phyloP scores from a whole-genome alignment of 2,329 filamentous ascomycete species.

The Diplodia sapinea region DNA sequence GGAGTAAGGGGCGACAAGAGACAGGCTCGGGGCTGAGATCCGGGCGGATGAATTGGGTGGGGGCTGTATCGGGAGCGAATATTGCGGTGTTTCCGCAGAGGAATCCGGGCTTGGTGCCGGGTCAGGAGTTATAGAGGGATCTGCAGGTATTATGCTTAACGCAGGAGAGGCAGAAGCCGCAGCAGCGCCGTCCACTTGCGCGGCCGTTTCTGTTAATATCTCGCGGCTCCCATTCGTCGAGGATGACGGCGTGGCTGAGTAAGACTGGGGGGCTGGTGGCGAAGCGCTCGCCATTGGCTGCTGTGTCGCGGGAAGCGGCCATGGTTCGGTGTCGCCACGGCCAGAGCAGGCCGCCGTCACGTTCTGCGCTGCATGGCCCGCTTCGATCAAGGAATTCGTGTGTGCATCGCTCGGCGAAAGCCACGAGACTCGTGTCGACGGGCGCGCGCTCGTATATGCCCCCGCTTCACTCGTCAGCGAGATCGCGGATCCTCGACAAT shows the following conservation, averaged over 20 bases:
- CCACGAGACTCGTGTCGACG: constrained; percentile 19
- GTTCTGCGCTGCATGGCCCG: background rate
- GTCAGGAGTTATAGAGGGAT: constrained; percentile 15
- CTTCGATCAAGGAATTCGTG: constrained; percentile 6
- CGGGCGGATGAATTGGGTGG: background rate
- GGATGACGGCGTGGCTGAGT: constrained; percentile 25
- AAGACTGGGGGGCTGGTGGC: constrained; percentile 23
- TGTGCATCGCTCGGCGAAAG: constrained; percentile 3
- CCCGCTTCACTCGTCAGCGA: background rate
- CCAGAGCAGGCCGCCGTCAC: constrained; percentile 8
- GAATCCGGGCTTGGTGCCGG: background rate
- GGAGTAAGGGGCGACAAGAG: background rate
- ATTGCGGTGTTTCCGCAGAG: background rate
- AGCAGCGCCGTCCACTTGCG: constrained; percentile 19
- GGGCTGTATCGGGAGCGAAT: constrained; percentile 15
- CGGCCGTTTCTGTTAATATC: constrained; percentile 27
- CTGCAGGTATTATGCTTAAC: constrained; percentile 25
- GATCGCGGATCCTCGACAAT: background rate
- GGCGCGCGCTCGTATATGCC: constrained; percentile 2
- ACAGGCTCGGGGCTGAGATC: constrained; percentile 2
- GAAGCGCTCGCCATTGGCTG: constrained; percentile 8
- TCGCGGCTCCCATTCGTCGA: constrained; percentile 9
- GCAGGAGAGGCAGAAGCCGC: constrained; percentile 23
- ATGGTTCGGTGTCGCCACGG: constrained; percentile 6
- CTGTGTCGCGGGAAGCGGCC: background rate